Evolutionary conservation across 2,329 filamentous ascomycete species (phyloP), one percentile per base, ranked within the genome.

Genomic region (Botrytis paeoniae): DNA sequence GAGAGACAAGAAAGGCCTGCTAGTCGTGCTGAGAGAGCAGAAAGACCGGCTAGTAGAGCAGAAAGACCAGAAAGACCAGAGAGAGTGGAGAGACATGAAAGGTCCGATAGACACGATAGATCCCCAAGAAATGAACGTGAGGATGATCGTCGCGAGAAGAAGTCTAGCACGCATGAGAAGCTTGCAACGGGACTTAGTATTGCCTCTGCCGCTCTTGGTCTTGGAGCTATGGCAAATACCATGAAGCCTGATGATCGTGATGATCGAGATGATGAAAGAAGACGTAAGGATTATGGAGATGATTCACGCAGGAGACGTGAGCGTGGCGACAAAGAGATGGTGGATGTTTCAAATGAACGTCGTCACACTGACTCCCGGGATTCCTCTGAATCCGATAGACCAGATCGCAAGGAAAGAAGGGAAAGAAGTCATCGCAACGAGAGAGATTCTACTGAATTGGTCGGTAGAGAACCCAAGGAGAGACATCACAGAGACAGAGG

Each of bases 161-260:
- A 78, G 48, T 76, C 77, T 69, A 71, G 73, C 14, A 75, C 77
- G 6, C 74, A 78, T 73, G 80, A 81, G 74, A 77, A 76, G 22
- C 66, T 80, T 25, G 77, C 80, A 29, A 76, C 79, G 18, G 78
- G 80, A 39, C 74, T 81, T 35, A 78, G 80, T 69, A 73, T 81
- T 72, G 80, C 80, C 60, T 78, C 77, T 41, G 78, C 78, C n/a
- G 79, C 80, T 45, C 72, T 81, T 35, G 78, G 80, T 25, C 64
- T 81, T 20, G 78, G 76, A 71, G 78, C 80, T 20, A 70, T 78
- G 48, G 81, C 80, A 72, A 79, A 78, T 59, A 73, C 70, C 41
- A 70, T 76, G 41, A 77, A 76, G n/a, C 69, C 77, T 25, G 78
- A 78, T 35, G 75, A 78, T n/a, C 75, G 77, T 43, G 78, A 80